Evolutionary conservation across 2,329 filamentous ascomycete genomes (phyloP).

Genomic region (Sporothrix pallida): DNA sequence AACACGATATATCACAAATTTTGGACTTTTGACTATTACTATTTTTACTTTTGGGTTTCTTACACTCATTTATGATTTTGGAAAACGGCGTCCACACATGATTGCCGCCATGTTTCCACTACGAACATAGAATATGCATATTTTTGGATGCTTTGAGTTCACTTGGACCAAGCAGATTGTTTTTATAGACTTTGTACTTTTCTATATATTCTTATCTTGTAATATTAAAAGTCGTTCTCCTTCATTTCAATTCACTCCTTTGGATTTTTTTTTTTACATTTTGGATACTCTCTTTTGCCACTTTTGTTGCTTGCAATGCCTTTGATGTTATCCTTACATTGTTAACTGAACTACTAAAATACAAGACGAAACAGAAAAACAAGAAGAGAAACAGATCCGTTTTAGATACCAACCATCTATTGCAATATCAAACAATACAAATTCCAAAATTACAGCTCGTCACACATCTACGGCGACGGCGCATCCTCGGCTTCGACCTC

Average conservation of each 20-base stretch:
- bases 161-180: too few relatives aligned
- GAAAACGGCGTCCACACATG: neutral
- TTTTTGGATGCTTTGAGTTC: neutral
- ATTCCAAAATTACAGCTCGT: neutral
- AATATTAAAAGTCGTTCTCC: conserved; percentile 9
- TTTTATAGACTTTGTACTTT: conserved; percentile 7
- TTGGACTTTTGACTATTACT: neutral
- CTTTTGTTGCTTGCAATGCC: neutral
- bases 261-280: neutral
- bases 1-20: neutral
- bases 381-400: neutral
- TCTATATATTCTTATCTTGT: neutral
- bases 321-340: conserved; percentile 1
- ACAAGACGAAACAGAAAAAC: neutral
- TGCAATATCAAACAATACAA: conserved; percentile 1
- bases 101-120: neutral
- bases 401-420: conserved; percentile 17
- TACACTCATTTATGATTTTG: conserved; percentile 1
- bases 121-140: conserved; percentile 5
- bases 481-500: conserved; percentile 39
- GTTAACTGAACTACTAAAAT: neutral
- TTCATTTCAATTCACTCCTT: conserved; percentile 14
- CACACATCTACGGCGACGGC: conserved; percentile 33
- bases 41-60: neutral
- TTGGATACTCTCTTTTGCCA: neutral